These are phyloP conservation scores for Cryphonectria japonica DNA, from an alignment of 2,329 filamentous ascomycete species.

Conservation along the genomic window DNA sequence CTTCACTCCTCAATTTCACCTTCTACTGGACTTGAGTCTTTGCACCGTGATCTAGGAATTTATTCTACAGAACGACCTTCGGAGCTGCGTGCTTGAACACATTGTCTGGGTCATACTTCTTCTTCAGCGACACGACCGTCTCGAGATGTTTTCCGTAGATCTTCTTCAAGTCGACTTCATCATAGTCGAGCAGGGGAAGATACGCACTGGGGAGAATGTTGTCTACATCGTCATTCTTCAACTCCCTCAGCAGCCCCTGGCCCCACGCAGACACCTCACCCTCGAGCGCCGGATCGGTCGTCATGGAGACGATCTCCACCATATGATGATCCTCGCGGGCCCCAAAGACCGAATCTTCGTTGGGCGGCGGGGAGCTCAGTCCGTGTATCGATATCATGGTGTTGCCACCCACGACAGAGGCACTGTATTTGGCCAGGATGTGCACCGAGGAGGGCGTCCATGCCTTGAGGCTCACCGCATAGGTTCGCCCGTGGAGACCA, in stretches of 20 bases:
- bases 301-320: constrained; percentile 22
- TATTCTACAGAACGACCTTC: not conserved
- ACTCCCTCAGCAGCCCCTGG: constrained; percentile 31
- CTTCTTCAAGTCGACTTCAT: constrained; percentile 34
- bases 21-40: not conserved
- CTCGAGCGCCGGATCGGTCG: constrained; percentile 17
- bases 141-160: constrained; percentile 39
- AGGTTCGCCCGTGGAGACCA: constrained; percentile 17
- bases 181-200: constrained; percentile 37
- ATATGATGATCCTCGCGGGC: constrained; percentile 14
- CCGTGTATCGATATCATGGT: constrained; percentile 20
- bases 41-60: not conserved
- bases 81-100: constrained; percentile 37
- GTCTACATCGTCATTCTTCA: constrained; percentile 30
- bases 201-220: constrained; percentile 39
- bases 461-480: not conserved
- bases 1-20: not conserved
- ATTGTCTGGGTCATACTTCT: constrained; percentile 41
- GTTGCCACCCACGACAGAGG: constrained; percentile 7
- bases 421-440: constrained; percentile 8
- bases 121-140: constrained; percentile 35
- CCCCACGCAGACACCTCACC: constrained; percentile 14
- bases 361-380: constrained; percentile 7
- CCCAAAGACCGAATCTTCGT: constrained; percentile 15
- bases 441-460: constrained; percentile 12